Evolutionary conservation across 306 rosid species (phyloP), one percentile per base, ranked within the genome.

Genomic region (Castanospermum australe): DNA sequence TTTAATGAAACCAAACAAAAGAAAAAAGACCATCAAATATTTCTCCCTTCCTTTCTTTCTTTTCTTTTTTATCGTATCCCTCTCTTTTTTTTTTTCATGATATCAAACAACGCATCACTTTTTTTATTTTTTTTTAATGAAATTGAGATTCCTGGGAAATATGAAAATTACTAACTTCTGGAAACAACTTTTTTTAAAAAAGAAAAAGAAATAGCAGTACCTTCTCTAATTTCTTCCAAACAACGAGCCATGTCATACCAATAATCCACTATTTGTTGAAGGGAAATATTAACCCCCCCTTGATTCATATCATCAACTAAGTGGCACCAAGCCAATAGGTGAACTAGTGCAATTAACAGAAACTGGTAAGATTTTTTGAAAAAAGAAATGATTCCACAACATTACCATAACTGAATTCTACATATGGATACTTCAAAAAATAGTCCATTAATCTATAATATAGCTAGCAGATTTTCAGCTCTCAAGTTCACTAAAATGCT

Each of bases 401-500:
- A 57, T 25, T 30, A 71, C 8, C 60, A 67, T 8, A 44, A 62
- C 79, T 76, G 77, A 76, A 82, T 86, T 71, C 89, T 86, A 83
- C 83, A 72, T 56, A 56, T 71, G 71, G 69, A 48, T 41, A 74
- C 30, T 75, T 79, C 56, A 84, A 84, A 83, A 78, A 83, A 12
- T 55, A 5, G 73, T 80, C 72, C 79, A 76, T 71, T 71, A 68
- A 75, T 68, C 84, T 79, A 77, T 55, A 51, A 76, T 55, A 61
- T 15, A 5, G 39, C 85, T 79, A 72, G 50, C 82, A 75, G 59
- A 45, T 18, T 45, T 62, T 60, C 71, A 70, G 55, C 72, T 78
- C 87, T 86, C 87, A 66, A 28, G 79, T 80, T 66, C 82, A 76
- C 85, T 80, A 80, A 30, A 73, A 57, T 67, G 73, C 85, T 83